phyloP scores from a whole-genome alignment of 257 asterid species.

The Nicotiana tomentosiformis region DNA sequence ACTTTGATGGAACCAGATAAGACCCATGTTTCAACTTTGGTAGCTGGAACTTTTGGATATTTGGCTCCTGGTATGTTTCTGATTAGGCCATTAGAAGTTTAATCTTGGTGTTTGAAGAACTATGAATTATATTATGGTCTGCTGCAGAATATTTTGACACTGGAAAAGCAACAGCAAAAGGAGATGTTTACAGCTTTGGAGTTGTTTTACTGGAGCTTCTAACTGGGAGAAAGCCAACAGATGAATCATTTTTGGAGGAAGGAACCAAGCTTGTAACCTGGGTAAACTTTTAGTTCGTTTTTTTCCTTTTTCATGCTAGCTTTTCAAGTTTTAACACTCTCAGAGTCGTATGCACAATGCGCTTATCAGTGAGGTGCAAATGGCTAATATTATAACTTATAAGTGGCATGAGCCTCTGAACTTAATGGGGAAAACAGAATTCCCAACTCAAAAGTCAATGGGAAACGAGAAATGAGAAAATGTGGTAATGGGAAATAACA shows the following conservation, averaged over 20 bases:
- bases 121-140: conserved; percentile 9
- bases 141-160: conserved; percentile 80
- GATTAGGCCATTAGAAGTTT: background rate
- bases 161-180: conserved; percentile 83
- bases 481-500: no score
- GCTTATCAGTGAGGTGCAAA: background rate
- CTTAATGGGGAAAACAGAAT: background rate
- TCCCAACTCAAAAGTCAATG: no score
- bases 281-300: conserved; percentile 35
- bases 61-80: conserved; percentile 67
- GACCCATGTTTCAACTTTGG: conserved; percentile 83
- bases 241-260: conserved; percentile 78
- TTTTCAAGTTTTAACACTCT: background rate
- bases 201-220: conserved; percentile 85
- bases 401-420: background rate
- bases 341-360: background rate
- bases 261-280: conserved; percentile 92
- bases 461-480: no score
- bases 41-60: conserved; percentile 92
- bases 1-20: conserved; percentile 75
- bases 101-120: background rate
- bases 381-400: no score
- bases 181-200: conserved; percentile 92
- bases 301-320: background rate
- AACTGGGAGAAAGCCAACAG: conserved; percentile 74